phyloP scores from a whole-genome alignment of 805 yeast species.

The Kuraishia floccosa region DNA sequence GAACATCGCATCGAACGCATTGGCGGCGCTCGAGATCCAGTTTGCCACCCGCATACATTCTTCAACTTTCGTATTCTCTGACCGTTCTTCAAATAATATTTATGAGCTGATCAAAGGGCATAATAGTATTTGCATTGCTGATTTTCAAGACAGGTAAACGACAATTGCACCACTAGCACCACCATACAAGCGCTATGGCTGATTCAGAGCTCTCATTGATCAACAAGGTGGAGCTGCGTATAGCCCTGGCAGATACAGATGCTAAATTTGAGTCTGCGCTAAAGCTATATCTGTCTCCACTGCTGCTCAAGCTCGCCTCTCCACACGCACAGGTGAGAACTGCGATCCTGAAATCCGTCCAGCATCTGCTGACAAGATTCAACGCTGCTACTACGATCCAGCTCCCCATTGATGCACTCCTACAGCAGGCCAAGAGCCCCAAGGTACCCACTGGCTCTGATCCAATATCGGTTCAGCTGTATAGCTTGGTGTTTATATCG shows the following conservation, averaged over 20 bases:
- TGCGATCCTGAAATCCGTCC: conserved; percentile 55
- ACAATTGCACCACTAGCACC: too few species aligned
- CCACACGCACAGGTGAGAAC: conserved; percentile 52
- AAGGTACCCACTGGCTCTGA: conserved; percentile 28
- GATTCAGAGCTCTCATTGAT: conserved; percentile 48
- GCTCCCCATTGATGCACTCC: conserved; percentile 52
- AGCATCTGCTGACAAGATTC: conserved; percentile 57
- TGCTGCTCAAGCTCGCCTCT: conserved; percentile 70
- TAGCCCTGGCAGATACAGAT: conserved; percentile 66
- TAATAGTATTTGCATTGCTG: too few species aligned
- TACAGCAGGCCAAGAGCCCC: conserved; percentile 54
- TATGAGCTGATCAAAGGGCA: too few species aligned
- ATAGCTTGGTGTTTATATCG: conserved; percentile 54
- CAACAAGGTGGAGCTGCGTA: conserved; percentile 69
- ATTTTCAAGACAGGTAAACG: too few species aligned
- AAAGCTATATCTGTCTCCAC: conserved; percentile 58
- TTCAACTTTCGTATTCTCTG: too few species aligned
- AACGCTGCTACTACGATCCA: conserved; percentile 40
- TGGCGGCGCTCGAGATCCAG: too few species aligned
- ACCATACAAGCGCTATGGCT: neutral
- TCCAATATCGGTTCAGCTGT: conserved; percentile 41
- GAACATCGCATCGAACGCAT: too few species aligned
- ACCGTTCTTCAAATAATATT: too few species aligned
- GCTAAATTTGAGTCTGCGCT: conserved; percentile 52
- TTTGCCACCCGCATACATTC: too few species aligned